Conservation (phyloP, 306 rosid genomes). For the Vigna hirtella region DNA sequence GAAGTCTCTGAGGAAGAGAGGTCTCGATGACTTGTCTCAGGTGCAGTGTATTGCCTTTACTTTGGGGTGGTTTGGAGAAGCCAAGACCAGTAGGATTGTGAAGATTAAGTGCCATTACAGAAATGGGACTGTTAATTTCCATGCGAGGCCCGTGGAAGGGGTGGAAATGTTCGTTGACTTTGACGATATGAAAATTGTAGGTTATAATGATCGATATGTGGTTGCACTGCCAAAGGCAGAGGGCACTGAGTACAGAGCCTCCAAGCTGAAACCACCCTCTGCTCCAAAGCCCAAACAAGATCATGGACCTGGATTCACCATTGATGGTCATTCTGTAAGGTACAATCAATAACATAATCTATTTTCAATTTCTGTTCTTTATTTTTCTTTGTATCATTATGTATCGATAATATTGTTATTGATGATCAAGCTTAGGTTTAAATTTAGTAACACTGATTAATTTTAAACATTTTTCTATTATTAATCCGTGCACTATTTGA, state of each 20-base stretch:
- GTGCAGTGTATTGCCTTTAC: constrained; percentile 17
- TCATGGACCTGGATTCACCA: constrained; percentile 46
- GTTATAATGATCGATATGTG: constrained; percentile 28
- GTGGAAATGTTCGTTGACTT: constrained; percentile 41
- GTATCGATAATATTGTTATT: no score
- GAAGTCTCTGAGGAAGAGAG: constrained; percentile 37
- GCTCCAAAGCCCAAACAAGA: constrained; percentile 44
- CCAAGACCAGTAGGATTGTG: constrained; percentile 20
- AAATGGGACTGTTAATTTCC: constrained; percentile 30
- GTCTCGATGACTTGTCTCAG: constrained; percentile 9
- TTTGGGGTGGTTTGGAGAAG: constrained; percentile 51
- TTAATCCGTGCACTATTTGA: no score
- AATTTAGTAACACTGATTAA: no score
- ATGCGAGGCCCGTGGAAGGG: constrained; percentile 46
- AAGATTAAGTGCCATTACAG: constrained; percentile 40
- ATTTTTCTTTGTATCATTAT: not conserved
- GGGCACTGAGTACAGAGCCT: constrained; percentile 47
- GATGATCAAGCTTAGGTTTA: no score
- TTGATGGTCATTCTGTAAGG: constrained; percentile 50
- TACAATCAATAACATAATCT: not conserved
- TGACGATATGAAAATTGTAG: constrained; percentile 39
- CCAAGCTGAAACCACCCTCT: constrained; percentile 46
- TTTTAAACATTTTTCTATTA: no score
- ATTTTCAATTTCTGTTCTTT: not conserved
- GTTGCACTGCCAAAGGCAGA: constrained; percentile 44